phyloP scores from a whole-genome alignment of 495 filamentous ascomycete species.

The Physcia stellaris region DNA sequence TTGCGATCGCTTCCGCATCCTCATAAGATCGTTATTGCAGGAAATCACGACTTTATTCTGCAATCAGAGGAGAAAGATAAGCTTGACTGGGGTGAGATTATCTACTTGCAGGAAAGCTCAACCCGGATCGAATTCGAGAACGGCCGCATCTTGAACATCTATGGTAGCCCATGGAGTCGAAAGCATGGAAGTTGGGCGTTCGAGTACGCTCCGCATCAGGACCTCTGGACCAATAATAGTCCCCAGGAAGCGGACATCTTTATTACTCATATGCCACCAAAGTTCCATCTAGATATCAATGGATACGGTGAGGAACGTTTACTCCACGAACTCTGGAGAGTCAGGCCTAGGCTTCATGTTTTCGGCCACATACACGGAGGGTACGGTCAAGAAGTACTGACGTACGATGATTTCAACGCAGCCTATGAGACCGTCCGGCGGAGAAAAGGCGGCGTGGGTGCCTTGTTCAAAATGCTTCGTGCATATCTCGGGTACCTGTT shows the following conservation, averaged over 20 bases:
- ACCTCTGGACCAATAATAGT: constrained; percentile 25
- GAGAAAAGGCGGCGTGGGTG: neutral
- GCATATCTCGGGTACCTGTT: no score
- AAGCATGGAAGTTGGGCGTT: constrained; percentile 33
- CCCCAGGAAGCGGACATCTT: constrained; percentile 58
- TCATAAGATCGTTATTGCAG: constrained; percentile 57
- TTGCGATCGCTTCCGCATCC: constrained; percentile 42
- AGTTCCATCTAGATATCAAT: constrained; percentile 1
- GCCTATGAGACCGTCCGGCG: neutral
- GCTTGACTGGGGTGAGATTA: constrained; percentile 25
- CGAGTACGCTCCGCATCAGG: constrained; percentile 25
- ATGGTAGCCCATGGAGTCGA: constrained; percentile 38
- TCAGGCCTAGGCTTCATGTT: neutral
- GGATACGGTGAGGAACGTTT: neutral
- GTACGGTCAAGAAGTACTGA: neutral
- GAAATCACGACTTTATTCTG: constrained; percentile 60
- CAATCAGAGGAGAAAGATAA: constrained; percentile 23
- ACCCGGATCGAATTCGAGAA: constrained; percentile 33
- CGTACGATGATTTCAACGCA: neutral
- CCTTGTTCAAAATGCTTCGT: neutral
- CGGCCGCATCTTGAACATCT: constrained; percentile 38
- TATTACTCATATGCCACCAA: constrained; percentile 49
- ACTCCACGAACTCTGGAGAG: neutral
- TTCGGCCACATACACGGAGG: constrained; percentile 1
- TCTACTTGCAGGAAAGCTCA: constrained; percentile 36